Evolutionary conservation across 2,329 filamentous ascomycete species (phyloP).

Genomic region (Macroventuria anomochaeta): DNA sequence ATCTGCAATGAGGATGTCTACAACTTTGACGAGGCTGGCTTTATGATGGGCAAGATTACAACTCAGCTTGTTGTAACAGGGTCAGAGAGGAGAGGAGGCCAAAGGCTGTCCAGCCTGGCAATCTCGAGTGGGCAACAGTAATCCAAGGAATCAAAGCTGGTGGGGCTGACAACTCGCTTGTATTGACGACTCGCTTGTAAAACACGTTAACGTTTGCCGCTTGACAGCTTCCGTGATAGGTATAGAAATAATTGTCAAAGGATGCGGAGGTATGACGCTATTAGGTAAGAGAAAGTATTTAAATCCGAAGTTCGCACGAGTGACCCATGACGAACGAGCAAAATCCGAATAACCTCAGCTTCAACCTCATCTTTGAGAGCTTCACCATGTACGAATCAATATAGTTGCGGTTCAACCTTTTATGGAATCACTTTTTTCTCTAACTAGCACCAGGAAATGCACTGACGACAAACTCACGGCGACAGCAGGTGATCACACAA

Average conservation of each 20-base stretch:
- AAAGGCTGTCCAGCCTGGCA: slow-evolving; percentile 17
- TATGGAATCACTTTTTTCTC: too few species aligned
- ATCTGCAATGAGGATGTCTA: neutral
- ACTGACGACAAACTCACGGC: too few species aligned
- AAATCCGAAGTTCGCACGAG: slow-evolving; percentile 18
- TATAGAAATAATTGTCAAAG: slow-evolving; percentile 9
- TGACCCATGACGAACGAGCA: slow-evolving; percentile 1
- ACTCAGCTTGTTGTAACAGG: slow-evolving; percentile 1
- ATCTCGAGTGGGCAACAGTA: slow-evolving; percentile 16
- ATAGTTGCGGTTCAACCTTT: too few species aligned
- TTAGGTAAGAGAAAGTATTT: slow-evolving; percentile 26
- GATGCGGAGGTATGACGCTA: slow-evolving; percentile 23
- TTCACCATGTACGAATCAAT: too few species aligned
- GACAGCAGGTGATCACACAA: neutral
- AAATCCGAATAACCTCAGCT: slow-evolving; percentile 1
- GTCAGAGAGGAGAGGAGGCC: too few species aligned
- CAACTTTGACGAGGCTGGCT: slow-evolving; percentile 1
- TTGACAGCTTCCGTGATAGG: neutral
- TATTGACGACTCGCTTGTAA: too few species aligned
- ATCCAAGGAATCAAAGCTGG: too few species aligned
- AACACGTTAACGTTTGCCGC: too few species aligned
- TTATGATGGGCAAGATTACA: slow-evolving; percentile 2
- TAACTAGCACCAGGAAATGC: too few species aligned
- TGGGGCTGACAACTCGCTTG: too few species aligned
- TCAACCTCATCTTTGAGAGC: too few species aligned